phyloP scores from a whole-genome alignment of 495 filamentous ascomycete genomes.

The Amniculicola lignicola region DNA sequence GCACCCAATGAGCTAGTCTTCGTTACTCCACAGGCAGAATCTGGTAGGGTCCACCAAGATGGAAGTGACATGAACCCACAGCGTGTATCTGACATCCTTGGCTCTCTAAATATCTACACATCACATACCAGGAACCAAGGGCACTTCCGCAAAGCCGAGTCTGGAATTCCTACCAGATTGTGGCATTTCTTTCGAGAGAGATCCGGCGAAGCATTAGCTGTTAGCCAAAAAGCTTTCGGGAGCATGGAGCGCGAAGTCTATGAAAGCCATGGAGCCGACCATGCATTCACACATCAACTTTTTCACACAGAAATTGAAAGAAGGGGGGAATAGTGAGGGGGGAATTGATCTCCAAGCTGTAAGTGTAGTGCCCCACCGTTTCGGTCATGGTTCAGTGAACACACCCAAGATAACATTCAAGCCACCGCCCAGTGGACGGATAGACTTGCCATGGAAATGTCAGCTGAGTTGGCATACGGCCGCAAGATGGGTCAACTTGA shows the following conservation, averaged over 20 bases:
- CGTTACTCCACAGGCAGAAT: conserved; percentile 3
- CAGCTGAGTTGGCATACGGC: conserved; percentile 5
- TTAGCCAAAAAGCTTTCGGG: no score
- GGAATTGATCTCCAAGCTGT: conserved; percentile 4
- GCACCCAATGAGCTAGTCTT: background rate
- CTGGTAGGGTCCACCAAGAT: background rate
- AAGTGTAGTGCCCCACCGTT: background rate
- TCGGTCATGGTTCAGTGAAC: background rate
- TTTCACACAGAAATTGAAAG: background rate
- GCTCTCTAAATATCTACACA: background rate
- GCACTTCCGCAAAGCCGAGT: conserved; percentile 4
- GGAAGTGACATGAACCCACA: background rate
- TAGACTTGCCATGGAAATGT: conserved; percentile 5
- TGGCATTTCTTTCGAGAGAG: conserved; percentile 4
- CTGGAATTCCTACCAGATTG: conserved; percentile 5
- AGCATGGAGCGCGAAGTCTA: background rate
- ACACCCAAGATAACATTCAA: conserved; percentile 3
- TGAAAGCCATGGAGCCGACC: conserved; percentile 5
- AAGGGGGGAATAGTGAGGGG: background rate
- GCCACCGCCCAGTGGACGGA: background rate
- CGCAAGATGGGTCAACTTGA: conserved; percentile 11
- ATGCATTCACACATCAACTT: conserved; percentile 6
- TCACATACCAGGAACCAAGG: background rate
- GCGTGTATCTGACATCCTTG: no score
- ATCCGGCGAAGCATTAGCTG: background rate